Evolutionary conservation across 1,284 basidiomycete species (phyloP).

Genomic region (Sporisorium scitamineum): DNA sequence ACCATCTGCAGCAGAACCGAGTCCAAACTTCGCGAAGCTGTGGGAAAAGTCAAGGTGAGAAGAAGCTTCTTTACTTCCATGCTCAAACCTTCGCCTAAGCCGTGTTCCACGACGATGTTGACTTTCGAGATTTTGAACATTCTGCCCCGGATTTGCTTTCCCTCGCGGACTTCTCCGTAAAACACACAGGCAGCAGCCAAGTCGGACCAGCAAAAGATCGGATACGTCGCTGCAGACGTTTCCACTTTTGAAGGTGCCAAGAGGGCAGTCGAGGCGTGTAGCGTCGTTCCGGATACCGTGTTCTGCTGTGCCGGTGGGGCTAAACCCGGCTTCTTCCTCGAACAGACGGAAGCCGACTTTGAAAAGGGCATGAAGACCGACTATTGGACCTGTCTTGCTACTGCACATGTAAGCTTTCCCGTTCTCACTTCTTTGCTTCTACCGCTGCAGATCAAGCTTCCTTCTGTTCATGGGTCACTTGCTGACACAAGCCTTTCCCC

Average conservation of each 20-base stretch:
- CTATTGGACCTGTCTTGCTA: constrained; percentile 76
- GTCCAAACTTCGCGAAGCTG: constrained; percentile 75
- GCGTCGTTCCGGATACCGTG: constrained; percentile 76
- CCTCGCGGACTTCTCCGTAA: constrained; percentile 4
- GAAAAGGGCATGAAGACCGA: constrained; percentile 72
- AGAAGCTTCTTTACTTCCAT: not conserved
- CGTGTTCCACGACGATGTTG: no score
- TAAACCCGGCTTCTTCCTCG: constrained; percentile 80
- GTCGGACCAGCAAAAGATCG: constrained; percentile 30
- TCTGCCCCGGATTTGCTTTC: no score
- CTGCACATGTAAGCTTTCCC: constrained; percentile 76
- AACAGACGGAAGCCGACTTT: constrained; percentile 76
- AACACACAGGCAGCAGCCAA: constrained; percentile 27
- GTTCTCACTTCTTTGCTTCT: not conserved
- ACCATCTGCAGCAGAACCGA: constrained; percentile 82
- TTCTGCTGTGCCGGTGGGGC: constrained; percentile 81
- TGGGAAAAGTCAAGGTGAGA: constrained; percentile 76
- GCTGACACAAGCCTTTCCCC: constrained; percentile 1
- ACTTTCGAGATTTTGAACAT: no score
- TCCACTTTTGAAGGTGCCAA: constrained; percentile 61
- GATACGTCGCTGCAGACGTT: constrained; percentile 59
- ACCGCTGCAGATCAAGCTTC: not conserved
- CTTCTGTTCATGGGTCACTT: not conserved
- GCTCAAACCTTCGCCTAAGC: constrained; percentile 6
- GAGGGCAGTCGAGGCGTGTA: constrained; percentile 30